Percentiles rank a stretch among this genome's conserved stretches.
These are phyloP conservation scores for Mortierella hygrophila DNA, from an alignment of 192 early-diverging fungal genomes.

Conservation along the genomic window DNA sequence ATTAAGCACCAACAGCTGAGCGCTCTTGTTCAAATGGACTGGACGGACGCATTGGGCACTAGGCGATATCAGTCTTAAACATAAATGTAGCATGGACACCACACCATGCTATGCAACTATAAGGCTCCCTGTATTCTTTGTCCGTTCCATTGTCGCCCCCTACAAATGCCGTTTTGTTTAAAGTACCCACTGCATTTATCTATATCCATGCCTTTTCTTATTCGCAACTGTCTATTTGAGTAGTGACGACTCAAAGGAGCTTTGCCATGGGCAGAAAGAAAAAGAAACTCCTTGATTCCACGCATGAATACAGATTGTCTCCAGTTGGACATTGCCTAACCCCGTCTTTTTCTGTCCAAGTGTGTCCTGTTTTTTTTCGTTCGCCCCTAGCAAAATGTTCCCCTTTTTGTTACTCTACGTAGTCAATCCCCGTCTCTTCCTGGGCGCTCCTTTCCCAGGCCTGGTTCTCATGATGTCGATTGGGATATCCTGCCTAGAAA, in stretches of 20 bases:
- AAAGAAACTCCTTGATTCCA: not conserved
- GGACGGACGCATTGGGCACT: not conserved
- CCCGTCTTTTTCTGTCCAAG: not conserved
- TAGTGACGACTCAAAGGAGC: not conserved
- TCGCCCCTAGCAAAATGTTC: not conserved
- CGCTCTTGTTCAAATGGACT: not conserved
- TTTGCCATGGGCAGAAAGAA: not conserved
- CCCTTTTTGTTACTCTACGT: not conserved
- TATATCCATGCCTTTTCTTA: not conserved
- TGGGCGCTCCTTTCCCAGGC: not conserved
- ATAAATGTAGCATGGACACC: not conserved
- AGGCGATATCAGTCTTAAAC: not conserved
- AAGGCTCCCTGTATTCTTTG: not conserved
- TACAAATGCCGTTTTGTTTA: not conserved
- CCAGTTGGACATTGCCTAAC: not conserved
- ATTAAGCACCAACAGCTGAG: not conserved
- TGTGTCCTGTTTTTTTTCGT: not conserved
- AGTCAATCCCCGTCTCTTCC: not conserved
- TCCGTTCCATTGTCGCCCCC: not conserved
- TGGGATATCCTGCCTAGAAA: not conserved
- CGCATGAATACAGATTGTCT: conserved; percentile 3
- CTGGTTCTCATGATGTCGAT: not conserved
- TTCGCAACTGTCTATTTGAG: not conserved
- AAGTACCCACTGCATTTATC: not conserved
- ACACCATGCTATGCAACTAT: not conserved